These are phyloP conservation scores for Candida ortonii DNA, from an alignment of 805 yeast species.

Conservation along the genomic window DNA sequence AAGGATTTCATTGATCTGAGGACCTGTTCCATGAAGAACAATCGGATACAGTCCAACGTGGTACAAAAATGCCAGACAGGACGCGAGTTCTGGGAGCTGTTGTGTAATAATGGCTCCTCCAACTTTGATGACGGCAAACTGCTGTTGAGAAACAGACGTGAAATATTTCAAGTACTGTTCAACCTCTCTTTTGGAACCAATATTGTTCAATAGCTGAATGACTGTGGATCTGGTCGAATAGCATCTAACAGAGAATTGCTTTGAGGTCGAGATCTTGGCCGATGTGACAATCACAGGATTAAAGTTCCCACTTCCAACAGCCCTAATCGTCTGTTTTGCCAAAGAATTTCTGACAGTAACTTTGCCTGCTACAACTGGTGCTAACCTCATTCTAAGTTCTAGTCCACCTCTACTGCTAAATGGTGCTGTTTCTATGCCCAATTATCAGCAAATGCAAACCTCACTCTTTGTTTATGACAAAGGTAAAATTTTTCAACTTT, in stretches of 20 bases:
- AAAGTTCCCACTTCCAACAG: slow-evolving; percentile 15
- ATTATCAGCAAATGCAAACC: too few relatives aligned
- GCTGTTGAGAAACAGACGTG: slow-evolving; percentile 94
- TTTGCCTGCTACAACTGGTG: too few relatives aligned
- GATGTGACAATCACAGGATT: slow-evolving; percentile 19
- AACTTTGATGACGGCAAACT: slow-evolving; percentile 96
- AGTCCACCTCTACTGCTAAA: too few relatives aligned
- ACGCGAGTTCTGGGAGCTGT: slow-evolving; percentile 87
- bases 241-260: slow-evolving; percentile 18
- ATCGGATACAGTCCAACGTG: slow-evolving; percentile 97
- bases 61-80: slow-evolving; percentile 91
- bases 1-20: slow-evolving; percentile 91
- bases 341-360: slow-evolving; percentile 22
- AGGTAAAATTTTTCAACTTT: too few relatives aligned
- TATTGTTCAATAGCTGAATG: slow-evolving; percentile 89
- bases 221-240: slow-evolving; percentile 90
- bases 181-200: slow-evolving; percentile 96
- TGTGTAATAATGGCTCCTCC: slow-evolving; percentile 99
- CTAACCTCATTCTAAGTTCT: too few relatives aligned
- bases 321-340: slow-evolving; percentile 24
- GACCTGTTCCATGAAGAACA: slow-evolving; percentile 97
- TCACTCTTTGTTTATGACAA: too few relatives aligned
- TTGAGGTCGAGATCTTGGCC: slow-evolving; percentile 6
- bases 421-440: too few relatives aligned
- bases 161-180: slow-evolving; percentile 96